These are phyloP conservation scores for Avicennia marina DNA, from an alignment of 257 asterid genomes.

Conservation along the genomic window DNA sequence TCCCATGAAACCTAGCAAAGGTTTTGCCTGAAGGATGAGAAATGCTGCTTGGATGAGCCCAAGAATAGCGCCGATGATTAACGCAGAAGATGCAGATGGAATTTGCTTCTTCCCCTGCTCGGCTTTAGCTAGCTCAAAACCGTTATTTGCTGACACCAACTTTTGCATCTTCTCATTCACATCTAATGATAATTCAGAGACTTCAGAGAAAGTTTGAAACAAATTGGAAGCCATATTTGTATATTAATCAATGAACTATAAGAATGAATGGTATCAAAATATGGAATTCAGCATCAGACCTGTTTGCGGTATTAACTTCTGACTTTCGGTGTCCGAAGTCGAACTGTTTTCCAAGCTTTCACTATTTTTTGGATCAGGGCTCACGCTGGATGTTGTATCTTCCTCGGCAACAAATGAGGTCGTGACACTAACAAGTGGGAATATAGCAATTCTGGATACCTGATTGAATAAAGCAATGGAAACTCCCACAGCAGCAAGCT, in stretches of 20 bases:
- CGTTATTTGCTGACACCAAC: constrained; percentile 9
- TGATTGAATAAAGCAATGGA: constrained; percentile 74
- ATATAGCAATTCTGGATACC: constrained; percentile 58
- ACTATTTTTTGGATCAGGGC: constrained; percentile 16
- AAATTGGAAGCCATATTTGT: no score
- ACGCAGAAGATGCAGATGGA: constrained; percentile 73
- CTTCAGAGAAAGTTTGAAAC: no score
- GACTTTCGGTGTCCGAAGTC: no score
- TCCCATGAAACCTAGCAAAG: constrained; percentile 71
- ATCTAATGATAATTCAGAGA: no score
- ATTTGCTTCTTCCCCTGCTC: constrained; percentile 44
- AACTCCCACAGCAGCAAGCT: constrained; percentile 74
- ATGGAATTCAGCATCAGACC: no score
- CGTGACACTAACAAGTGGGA: constrained; percentile 67
- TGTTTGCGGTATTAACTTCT: constrained; percentile 37
- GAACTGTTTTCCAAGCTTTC: constrained; percentile 35
- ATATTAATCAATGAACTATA: not conserved
- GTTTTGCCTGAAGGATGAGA: constrained; percentile 50
- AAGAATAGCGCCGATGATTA: constrained; percentile 57
- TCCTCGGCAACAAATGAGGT: constrained; percentile 75
- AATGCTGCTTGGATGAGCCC: constrained; percentile 60
- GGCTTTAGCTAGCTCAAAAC: constrained; percentile 30
- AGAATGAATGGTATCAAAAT: not conserved
- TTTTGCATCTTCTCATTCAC: constrained; percentile 21
- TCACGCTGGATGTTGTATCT: constrained; percentile 28